Conservation (phyloP, 768 basidiomycete genomes). For the Mycena metata region DNA sequence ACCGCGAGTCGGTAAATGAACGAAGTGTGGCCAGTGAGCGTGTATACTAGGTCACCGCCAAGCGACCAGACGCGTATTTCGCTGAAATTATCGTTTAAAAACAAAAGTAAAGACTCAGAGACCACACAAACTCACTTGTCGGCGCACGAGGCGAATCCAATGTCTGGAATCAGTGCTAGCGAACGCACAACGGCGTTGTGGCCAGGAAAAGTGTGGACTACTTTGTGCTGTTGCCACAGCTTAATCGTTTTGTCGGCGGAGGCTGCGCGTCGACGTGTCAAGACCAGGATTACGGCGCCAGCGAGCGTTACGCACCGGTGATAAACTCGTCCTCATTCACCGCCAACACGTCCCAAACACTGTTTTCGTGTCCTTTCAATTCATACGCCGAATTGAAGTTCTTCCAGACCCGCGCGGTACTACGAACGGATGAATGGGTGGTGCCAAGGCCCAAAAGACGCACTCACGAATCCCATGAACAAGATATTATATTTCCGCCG, state of each 20-base stretch:
- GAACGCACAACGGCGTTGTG: constrained; percentile 95
- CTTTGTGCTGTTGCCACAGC: constrained; percentile 85
- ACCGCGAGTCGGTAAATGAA: constrained; percentile 94
- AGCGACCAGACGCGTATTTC: constrained; percentile 95
- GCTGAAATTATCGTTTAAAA: constrained; percentile 57
- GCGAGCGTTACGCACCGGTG: constrained; percentile 71
- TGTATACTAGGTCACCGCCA: constrained; percentile 80
- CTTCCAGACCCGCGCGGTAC: constrained; percentile 96
- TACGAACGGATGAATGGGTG: constrained; percentile 47
- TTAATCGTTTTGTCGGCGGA: constrained; percentile 97
- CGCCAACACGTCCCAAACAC: constrained; percentile 94
- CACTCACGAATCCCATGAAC: constrained; percentile 96
- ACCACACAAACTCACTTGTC: constrained; percentile 82
- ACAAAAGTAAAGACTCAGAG: constrained; percentile 8
- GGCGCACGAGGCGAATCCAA: constrained; percentile 95
- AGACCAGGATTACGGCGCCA: neutral
- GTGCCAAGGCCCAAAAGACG: constrained; percentile 1
- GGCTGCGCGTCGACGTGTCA: constrained; percentile 56
- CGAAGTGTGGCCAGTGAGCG: constrained; percentile 94
- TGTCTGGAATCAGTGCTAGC: constrained; percentile 82
- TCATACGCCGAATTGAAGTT: constrained; percentile 79
- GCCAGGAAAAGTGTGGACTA: constrained; percentile 81
- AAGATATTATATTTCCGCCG: constrained; percentile 86
- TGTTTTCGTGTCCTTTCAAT: constrained; percentile 88
- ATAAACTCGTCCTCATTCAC: constrained; percentile 82